Evolutionary conservation across 352 stramenopile genomes (phyloP).

Genomic region (Phytophthora cryptogea): DNA sequence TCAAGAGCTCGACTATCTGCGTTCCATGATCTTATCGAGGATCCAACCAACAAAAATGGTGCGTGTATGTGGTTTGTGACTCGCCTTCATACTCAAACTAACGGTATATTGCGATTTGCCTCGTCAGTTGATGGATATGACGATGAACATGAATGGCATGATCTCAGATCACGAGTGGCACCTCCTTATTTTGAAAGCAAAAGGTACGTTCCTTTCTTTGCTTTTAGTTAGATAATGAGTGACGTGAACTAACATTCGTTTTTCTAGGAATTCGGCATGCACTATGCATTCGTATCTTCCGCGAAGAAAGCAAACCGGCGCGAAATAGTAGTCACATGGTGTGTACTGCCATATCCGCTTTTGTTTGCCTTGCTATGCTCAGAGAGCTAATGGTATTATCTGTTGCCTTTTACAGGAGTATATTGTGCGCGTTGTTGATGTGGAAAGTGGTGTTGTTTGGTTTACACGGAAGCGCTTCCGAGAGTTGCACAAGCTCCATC

Average conservation of each 20-base stretch:
- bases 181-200: constrained; percentile 78
- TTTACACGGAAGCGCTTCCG: constrained; percentile 84
- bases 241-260: neutral
- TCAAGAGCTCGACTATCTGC: constrained; percentile 76
- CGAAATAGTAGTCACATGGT: constrained; percentile 75
- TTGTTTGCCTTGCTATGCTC: neutral
- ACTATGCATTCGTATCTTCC: constrained; percentile 79
- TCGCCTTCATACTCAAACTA: too few relatives aligned
- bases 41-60: constrained; percentile 89
- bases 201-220: too few relatives aligned
- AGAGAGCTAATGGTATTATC: neutral
- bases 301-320: constrained; percentile 56
- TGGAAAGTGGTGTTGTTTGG: constrained; percentile 87
- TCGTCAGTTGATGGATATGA: constrained; percentile 75
- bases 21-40: constrained; percentile 74
- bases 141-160: constrained; percentile 83
- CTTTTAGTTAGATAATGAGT: too few relatives aligned
- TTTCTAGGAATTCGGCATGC: constrained; percentile 73
- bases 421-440: constrained; percentile 82
- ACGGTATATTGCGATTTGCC: constrained; percentile 1
- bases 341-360: constrained; percentile 6
- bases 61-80: constrained; percentile 9
- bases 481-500: constrained; percentile 82
- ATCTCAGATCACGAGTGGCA: constrained; percentile 90
- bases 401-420: constrained; percentile 62